Evolutionary conservation across 331 rosid species (phyloP), one percentile per base, ranked within the genome.

Genomic region (Spiraea crenata): DNA sequence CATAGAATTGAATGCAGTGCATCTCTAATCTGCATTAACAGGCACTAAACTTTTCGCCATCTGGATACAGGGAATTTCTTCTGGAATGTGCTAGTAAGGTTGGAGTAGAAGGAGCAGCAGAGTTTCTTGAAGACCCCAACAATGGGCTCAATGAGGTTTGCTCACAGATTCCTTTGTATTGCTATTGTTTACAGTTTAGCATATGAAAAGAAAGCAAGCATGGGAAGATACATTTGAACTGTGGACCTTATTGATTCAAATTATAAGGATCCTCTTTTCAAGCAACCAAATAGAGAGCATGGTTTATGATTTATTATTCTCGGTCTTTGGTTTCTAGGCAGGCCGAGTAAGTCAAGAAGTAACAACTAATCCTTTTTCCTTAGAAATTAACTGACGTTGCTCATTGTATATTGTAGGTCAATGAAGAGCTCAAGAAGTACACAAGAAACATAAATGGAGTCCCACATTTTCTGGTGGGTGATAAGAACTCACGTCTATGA

Each of bases 141-240:
- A 84, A 89, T 74, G 98, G 95, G 52, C 83, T 89, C 74, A 79
- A 77, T 67, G 96, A 93, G 97, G 98, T 93, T 38, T 17, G 19
- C 66, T 39, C 25, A 20, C 71, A 58, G 67, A 19, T 77, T 75
- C 69, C 41, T 67, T 62, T 42, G 6, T 65, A 35, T 46, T 66
- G 48, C 54, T 63, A 57, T 56, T 69, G 44, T 55, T 52, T 41
- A 69, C 64, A 52, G 55, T 65, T 67, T 61, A 48, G 45, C 14
- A n/a, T 37, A 63, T 4, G 45, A 16, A 34, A 50, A 69, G 62
- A 35, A 35, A 16, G n/a, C 14, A 19, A 38, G 61, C 17, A 42
- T 8, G 13, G 1, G 14, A 52, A 52, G 62, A 54, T 67, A 9
- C 20, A 40, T 34, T n/a, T 8, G 69, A 20, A 63, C 37, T 5